Evolutionary conservation across 2,329 filamentous ascomycete species (phyloP).

Genomic region (Stagonosporopsis tanaceti): DNA sequence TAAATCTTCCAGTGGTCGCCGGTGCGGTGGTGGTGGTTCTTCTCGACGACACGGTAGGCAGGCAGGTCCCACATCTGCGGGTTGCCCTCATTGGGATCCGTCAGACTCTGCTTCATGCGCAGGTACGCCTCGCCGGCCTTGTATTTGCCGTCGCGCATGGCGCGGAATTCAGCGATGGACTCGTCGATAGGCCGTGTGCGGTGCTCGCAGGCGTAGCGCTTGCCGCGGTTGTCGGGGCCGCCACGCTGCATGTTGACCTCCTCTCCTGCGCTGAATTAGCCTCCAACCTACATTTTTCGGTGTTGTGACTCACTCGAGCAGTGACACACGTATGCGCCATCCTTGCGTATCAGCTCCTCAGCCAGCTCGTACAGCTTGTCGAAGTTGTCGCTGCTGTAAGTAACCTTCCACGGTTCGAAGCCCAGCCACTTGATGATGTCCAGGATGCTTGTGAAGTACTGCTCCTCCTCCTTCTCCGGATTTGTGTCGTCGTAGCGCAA

Average conservation of each 20-base stretch:
- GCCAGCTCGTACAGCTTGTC: constrained; percentile 86
- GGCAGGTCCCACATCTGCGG: constrained; percentile 97
- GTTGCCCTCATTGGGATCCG: constrained; percentile 72
- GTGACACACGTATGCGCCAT: constrained; percentile 82
- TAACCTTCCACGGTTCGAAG: constrained; percentile 80
- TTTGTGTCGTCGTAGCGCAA: constrained; percentile 94
- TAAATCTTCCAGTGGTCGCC: constrained; percentile 90
- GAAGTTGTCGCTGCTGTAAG: constrained; percentile 91
- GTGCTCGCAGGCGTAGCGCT: constrained; percentile 81
- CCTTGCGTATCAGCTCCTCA: constrained; percentile 79
- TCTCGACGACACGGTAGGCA: constrained; percentile 84
- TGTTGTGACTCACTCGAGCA: constrained; percentile 65
- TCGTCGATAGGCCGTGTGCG: constrained; percentile 77
- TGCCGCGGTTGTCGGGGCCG: constrained; percentile 71
- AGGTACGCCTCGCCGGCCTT: constrained; percentile 82
- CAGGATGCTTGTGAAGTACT: constrained; percentile 87
- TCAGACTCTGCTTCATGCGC: constrained; percentile 88
- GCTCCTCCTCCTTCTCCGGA: constrained; percentile 89
- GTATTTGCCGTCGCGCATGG: constrained; percentile 92
- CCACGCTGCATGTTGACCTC: constrained; percentile 90
- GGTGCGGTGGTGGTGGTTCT: constrained; percentile 78
- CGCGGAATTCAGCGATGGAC: constrained; percentile 83
- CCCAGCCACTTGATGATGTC: constrained; percentile 88
- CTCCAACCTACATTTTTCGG: not conserved
- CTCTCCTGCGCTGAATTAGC: constrained; percentile 58